Conservation (phyloP, 805 yeast genomes). For the Schizosaccharomyces osmophilus region DNA sequence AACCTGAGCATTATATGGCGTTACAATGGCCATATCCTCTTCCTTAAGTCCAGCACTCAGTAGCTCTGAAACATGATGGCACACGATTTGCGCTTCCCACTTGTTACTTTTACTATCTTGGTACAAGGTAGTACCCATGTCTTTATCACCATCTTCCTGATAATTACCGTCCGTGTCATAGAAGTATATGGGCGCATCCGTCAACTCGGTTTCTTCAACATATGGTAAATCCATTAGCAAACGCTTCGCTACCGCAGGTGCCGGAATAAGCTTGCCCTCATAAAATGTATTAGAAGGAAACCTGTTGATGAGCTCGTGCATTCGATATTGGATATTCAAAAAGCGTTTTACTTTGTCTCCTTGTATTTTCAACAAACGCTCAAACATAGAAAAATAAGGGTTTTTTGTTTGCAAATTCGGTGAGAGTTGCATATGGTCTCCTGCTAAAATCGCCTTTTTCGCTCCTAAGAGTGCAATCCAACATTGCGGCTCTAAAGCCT, state of each 20-base stretch:
- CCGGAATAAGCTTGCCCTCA: slow-evolving; percentile 37
- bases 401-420: slow-evolving; percentile 48
- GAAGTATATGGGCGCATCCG: slow-evolving; percentile 42
- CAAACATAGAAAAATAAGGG: slow-evolving; percentile 53
- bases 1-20: slow-evolving; percentile 84
- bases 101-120: slow-evolving; percentile 48
- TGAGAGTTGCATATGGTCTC: slow-evolving; percentile 78
- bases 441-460: slow-evolving; percentile 52
- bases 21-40: slow-evolving; percentile 51
- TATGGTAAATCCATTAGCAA: slow-evolving; percentile 30
- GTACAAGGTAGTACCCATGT: slow-evolving; percentile 17
- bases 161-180: slow-evolving; percentile 61
- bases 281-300: slow-evolving; percentile 53
- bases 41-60: slow-evolving; percentile 27
- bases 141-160: slow-evolving; percentile 39
- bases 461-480: slow-evolving; percentile 69
- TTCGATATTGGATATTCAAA: slow-evolving; percentile 61
- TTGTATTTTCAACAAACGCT: slow-evolving; percentile 33
- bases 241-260: slow-evolving; percentile 27
- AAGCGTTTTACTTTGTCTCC: slow-evolving; percentile 28
- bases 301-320: slow-evolving; percentile 56
- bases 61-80: slow-evolving; percentile 30
- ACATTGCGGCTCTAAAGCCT: slow-evolving; percentile 80
- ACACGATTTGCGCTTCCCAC: slow-evolving; percentile 42
- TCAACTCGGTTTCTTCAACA: slow-evolving; percentile 27